A percentile compares a stretch with the other conserved stretches of the same genome.
These are phyloP conservation scores for Saturnispora quitensis DNA, from an alignment of 805 yeast species.

Conservation along the genomic window DNA sequence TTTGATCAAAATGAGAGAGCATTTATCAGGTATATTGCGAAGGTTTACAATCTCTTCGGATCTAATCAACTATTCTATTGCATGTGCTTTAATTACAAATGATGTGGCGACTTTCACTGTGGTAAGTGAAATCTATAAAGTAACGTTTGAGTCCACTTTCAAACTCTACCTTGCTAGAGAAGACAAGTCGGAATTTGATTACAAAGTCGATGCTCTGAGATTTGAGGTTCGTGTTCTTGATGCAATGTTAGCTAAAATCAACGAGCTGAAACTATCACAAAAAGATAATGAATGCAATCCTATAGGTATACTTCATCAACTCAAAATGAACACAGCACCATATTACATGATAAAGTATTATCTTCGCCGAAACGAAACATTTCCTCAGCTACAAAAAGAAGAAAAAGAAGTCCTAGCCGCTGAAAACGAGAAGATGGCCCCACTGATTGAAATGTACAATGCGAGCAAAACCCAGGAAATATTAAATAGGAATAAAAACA, in stretches of 20 bases:
- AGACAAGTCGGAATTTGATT: background rate
- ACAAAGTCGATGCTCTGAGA: background rate
- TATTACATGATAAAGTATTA: constrained; percentile 3
- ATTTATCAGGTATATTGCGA: background rate
- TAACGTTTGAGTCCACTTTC: background rate
- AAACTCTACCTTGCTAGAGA: background rate
- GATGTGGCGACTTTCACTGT: background rate
- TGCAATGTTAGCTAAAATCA: background rate
- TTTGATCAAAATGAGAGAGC: background rate
- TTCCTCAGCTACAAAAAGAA: background rate
- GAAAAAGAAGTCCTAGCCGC: background rate
- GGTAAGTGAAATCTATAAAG: background rate
- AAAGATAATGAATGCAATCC: background rate
- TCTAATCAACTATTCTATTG: background rate
- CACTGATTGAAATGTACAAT: background rate
- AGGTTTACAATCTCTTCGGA: background rate
- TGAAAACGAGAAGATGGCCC: background rate
- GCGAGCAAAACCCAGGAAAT: background rate
- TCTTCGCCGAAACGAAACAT: background rate
- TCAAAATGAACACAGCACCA: background rate
- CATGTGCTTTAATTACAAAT: background rate
- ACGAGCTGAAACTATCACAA: background rate
- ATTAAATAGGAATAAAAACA: background rate
- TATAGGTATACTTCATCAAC: background rate
- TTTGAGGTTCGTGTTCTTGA: constrained; percentile 1